These are phyloP conservation scores for Pseudocercospora macadamiae DNA, from an alignment of 2,329 filamentous ascomycete genomes.

Conservation along the genomic window DNA sequence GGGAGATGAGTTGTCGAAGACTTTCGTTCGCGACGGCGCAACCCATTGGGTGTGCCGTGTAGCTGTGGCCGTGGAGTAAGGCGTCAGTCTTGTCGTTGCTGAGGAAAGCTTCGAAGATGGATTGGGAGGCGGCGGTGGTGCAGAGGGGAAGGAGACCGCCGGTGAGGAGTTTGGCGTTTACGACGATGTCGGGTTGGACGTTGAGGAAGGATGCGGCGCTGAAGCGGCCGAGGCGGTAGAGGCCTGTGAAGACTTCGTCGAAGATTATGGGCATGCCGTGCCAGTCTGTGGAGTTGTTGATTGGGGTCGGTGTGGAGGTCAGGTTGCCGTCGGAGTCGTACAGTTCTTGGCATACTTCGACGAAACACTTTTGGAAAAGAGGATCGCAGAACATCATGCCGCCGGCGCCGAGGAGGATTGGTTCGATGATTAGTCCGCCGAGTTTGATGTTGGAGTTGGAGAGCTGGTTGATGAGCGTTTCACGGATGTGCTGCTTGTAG, in stretches of 20 bases:
- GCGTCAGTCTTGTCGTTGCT: slow-evolving; percentile 77
- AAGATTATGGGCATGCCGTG: slow-evolving; percentile 76
- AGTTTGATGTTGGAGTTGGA: slow-evolving; percentile 64
- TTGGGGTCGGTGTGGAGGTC: background rate
- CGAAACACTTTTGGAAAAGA: slow-evolving; percentile 74
- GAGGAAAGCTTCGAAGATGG: slow-evolving; percentile 72
- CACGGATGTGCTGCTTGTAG: slow-evolving; percentile 34
- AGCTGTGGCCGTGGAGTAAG: slow-evolving; percentile 81
- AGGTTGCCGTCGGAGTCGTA: slow-evolving; percentile 11
- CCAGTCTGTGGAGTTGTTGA: slow-evolving; percentile 55
- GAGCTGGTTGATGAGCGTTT: slow-evolving; percentile 54
- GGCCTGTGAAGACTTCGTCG: slow-evolving; percentile 85
- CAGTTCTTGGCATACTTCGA: slow-evolving; percentile 63
- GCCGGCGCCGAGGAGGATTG: slow-evolving; percentile 77
- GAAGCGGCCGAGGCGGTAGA: slow-evolving; percentile 78
- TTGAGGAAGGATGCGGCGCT: slow-evolving; percentile 71
- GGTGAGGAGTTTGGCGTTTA: slow-evolving; percentile 82
- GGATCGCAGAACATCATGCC: slow-evolving; percentile 86
- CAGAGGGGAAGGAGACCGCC: slow-evolving; percentile 79
- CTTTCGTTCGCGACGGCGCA: slow-evolving; percentile 76
- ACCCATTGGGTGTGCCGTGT: slow-evolving; percentile 81
- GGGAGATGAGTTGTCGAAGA: slow-evolving; percentile 60
- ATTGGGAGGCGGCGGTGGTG: slow-evolving; percentile 72
- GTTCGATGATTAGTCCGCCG: slow-evolving; percentile 78
- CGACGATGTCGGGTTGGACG: slow-evolving; percentile 71